Evolutionary conservation across 2,329 filamentous ascomycete genomes (phyloP).

Genomic region (Cladosporium sp.): DNA sequence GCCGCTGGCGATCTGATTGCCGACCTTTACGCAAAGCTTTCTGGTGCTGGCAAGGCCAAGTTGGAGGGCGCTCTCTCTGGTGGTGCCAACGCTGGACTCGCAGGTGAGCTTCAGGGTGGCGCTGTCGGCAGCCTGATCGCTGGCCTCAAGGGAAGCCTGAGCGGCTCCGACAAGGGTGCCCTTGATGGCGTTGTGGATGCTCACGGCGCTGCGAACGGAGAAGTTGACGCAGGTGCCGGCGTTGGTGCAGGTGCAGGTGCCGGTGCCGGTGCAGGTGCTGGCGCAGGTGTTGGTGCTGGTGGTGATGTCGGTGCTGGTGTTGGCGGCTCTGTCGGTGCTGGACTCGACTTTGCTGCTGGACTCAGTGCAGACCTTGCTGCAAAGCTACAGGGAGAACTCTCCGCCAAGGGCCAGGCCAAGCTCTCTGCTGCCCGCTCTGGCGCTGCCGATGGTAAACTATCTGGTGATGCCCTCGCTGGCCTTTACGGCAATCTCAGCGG

Average conservation of each 20-base stretch:
- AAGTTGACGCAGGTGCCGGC: background rate
- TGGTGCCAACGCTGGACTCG: background rate
- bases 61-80: background rate
- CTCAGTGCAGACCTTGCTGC: background rate
- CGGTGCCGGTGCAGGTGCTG: background rate
- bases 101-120: background rate
- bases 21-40: constrained; percentile 6
- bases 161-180: background rate
- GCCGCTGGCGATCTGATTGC: constrained; percentile 2
- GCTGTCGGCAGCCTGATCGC: constrained; percentile 19
- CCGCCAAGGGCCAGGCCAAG: constrained; percentile 1
- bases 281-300: background rate
- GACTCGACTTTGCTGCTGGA: background rate
- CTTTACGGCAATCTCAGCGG: background rate
- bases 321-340: background rate
- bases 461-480: background rate
- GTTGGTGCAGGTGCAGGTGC: background rate
- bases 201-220: constrained; percentile 3
- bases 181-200: background rate
- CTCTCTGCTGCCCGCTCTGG: background rate
- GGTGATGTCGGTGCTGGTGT: background rate
- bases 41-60: background rate
- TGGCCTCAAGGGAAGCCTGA: constrained; percentile 13
- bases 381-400: background rate
- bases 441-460: background rate